A percentile compares a stretch with the other conserved stretches of the same genome.
phyloP scores from a whole-genome alignment of 768 basidiomycete genomes.

The Pleurotus eryngii region DNA sequence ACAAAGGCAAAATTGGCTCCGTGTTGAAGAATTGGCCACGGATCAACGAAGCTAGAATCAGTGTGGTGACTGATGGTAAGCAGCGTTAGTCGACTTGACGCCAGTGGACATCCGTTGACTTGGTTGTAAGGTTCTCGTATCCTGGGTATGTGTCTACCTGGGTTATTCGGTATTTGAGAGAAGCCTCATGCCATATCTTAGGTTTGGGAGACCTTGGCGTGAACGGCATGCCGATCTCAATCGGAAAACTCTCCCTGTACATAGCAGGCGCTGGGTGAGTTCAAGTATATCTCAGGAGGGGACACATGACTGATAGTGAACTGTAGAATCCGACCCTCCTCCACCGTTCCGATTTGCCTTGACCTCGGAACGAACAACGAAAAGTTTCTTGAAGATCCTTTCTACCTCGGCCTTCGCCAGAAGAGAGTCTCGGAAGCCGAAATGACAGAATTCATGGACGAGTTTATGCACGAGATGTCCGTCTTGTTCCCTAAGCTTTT shows the following conservation, averaged over 20 bases:
- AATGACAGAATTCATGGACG: slow-evolving; percentile 85
- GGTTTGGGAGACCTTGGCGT: slow-evolving; percentile 84
- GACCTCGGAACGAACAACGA: slow-evolving; percentile 91
- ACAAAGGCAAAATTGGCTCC: slow-evolving; percentile 74
- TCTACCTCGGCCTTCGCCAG: slow-evolving; percentile 84
- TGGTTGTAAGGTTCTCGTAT: slow-evolving; percentile 69
- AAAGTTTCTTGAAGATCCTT: slow-evolving; percentile 74
- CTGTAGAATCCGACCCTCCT: slow-evolving; percentile 66
- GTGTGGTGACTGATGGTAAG: slow-evolving; percentile 88
- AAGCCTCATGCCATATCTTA: slow-evolving; percentile 46
- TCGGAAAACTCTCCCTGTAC: slow-evolving; percentile 92
- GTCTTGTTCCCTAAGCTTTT: slow-evolving; percentile 74
- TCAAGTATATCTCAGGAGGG: background rate
- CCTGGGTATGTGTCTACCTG: slow-evolving; percentile 56
- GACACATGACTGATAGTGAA: slow-evolving; percentile 1
- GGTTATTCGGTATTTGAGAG: background rate
- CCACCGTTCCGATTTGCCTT: slow-evolving; percentile 79
- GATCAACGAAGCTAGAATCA: slow-evolving; percentile 75
- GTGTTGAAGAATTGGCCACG: slow-evolving; percentile 74
- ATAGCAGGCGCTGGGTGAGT: slow-evolving; percentile 84
- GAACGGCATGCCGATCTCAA: slow-evolving; percentile 84
- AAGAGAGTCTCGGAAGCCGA: slow-evolving; percentile 59
- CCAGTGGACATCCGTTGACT: slow-evolving; percentile 13
- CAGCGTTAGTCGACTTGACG: slow-evolving; percentile 5
- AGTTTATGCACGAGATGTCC: slow-evolving; percentile 85